These are phyloP conservation scores for cucumber (Cucumis sativus) DNA, from an alignment of 306 rosid genomes.

Conservation along the genomic window DNA sequence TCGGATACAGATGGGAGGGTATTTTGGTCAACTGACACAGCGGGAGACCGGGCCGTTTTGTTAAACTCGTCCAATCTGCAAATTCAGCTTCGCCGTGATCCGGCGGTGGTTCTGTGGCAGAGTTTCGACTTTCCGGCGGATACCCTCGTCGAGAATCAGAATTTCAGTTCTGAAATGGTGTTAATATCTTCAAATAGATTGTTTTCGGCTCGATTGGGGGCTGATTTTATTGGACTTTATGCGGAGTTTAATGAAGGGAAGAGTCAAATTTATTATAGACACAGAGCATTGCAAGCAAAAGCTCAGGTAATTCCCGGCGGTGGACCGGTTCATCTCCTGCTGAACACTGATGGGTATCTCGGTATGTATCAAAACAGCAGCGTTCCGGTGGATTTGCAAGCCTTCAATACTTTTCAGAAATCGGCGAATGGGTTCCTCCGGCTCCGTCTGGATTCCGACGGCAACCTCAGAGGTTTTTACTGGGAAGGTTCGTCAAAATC, in stretches of 20 bases:
- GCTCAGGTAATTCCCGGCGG: constrained; percentile 29
- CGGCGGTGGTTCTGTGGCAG: constrained; percentile 38
- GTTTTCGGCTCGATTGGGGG: constrained; percentile 41
- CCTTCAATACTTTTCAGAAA: constrained; percentile 47
- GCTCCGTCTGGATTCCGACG: constrained; percentile 53
- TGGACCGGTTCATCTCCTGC: constrained; percentile 53
- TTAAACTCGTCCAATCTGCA: constrained; percentile 59
- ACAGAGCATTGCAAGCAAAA: constrained; percentile 36
- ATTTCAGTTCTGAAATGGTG: constrained; percentile 39
- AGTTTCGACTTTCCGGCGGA: constrained; percentile 60
- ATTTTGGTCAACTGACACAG: constrained; percentile 55
- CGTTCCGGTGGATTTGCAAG: constrained; percentile 46
- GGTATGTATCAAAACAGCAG: constrained; percentile 66
- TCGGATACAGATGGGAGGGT: constrained; percentile 25
- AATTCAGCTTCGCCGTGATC: constrained; percentile 9
- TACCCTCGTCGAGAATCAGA: constrained; percentile 62
- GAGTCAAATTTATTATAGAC: constrained; percentile 44
- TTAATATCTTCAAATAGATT: constrained; percentile 30
- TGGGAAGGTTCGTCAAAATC: constrained; percentile 37
- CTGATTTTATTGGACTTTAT: constrained; percentile 49
- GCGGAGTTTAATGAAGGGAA: constrained; percentile 9
- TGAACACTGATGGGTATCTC: constrained; percentile 49
- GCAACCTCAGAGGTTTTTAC: constrained; percentile 57
- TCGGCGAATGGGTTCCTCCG: constrained; percentile 24
- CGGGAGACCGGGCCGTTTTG: constrained; percentile 33